A percentile compares a stretch with the other conserved stretches of the same genome.
These are phyloP conservation scores for Leccinum solheimii DNA, from an alignment of 1,284 basidiomycete species.

Conservation along the genomic window DNA sequence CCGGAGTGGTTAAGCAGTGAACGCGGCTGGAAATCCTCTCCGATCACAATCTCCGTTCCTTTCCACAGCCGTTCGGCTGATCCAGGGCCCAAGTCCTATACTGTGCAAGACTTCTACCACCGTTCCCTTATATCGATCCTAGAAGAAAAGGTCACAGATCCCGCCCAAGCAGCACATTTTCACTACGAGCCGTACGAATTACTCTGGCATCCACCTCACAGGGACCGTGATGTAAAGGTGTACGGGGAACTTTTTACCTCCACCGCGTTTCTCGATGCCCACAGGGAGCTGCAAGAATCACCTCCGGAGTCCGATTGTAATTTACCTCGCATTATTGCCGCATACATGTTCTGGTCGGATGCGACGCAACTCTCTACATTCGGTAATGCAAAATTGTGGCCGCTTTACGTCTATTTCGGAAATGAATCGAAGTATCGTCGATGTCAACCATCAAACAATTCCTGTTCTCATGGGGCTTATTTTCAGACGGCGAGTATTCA, in stretches of 20 bases:
- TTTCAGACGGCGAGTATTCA: neutral
- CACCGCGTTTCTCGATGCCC: neutral
- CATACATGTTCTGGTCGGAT: neutral
- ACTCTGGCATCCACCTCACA: neutral
- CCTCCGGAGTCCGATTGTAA: neutral
- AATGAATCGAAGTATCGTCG: neutral
- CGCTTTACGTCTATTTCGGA: neutral
- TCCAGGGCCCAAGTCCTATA: neutral
- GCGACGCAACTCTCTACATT: neutral
- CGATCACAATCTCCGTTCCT: neutral
- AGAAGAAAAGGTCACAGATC: neutral
- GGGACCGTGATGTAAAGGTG: neutral
- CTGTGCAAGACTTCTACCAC: neutral
- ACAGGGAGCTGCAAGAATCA: neutral
- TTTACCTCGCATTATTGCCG: neutral
- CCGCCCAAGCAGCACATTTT: neutral
- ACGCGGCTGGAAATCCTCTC: neutral
- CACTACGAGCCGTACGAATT: neutral
- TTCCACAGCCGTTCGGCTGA: neutral
- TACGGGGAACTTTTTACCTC: neutral
- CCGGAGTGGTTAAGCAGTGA: neutral
- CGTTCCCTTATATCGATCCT: neutral
- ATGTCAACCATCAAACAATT: neutral
- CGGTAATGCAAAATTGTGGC: neutral
- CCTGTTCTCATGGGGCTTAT: neutral